Evolutionary conservation across 129 eudicot genomes (phyloP).

Genomic region (Logfia minima): DNA sequence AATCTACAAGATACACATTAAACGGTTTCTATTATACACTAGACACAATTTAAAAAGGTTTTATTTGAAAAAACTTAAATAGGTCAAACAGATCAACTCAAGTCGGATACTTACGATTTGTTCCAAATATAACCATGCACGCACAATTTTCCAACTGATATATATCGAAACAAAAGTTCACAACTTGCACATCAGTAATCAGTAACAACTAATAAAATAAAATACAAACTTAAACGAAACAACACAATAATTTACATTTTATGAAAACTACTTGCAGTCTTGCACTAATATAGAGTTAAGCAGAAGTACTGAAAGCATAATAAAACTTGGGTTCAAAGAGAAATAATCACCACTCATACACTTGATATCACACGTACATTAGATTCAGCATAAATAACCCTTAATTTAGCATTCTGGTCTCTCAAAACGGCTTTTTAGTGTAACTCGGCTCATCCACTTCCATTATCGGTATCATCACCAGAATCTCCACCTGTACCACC

Average conservation of each 20-base stretch:
- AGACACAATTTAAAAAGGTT: too few relatives aligned
- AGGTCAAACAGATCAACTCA: too few relatives aligned
- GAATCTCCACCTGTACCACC: conserved; percentile 19
- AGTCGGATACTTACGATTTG: too few relatives aligned
- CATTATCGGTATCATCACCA: conserved; percentile 17
- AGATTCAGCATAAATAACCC: not conserved
- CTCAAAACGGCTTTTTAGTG: not conserved
- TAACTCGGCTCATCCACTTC: conserved; percentile 31
- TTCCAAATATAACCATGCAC: too few relatives aligned
- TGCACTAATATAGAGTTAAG: not conserved
- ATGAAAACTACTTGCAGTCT: not conserved
- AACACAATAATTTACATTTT: not conserved
- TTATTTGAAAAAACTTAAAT: too few relatives aligned
- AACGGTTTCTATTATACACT: too few relatives aligned
- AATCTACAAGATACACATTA: too few relatives aligned
- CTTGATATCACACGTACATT: not conserved
- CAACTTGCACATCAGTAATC: not conserved
- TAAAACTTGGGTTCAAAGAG: conserved; percentile 16
- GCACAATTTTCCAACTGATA: too few relatives aligned
- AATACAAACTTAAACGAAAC: not conserved
- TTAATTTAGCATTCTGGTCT: not conserved
- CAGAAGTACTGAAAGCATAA: not conserved
- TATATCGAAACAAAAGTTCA: too few relatives aligned
- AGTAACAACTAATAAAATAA: not conserved
- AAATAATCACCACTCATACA: conserved; percentile 12